Conservation (phyloP, 2,329 filamentous ascomycete genomes). For the Metarhizium brunneum region DNA sequence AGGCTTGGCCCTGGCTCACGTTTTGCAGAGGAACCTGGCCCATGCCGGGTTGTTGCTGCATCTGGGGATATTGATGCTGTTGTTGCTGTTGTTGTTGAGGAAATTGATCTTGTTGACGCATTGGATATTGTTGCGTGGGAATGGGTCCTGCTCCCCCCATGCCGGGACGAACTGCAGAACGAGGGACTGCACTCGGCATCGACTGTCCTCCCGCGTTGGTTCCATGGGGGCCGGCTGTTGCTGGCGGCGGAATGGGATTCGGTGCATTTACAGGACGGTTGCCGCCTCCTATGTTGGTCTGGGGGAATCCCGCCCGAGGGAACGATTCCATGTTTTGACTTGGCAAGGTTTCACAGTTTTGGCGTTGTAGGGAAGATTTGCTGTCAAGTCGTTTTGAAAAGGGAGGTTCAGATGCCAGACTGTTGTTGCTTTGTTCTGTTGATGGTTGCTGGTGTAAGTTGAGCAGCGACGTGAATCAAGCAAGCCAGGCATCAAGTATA, state of each 20-base stretch:
- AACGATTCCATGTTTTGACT: not conserved
- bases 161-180: not conserved
- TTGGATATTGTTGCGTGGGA: not conserved
- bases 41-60: not conserved
- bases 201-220: not conserved
- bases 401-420: not conserved
- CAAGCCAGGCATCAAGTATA: conserved; percentile 1
- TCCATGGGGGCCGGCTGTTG: not conserved
- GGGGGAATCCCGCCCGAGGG: not conserved
- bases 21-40: not conserved
- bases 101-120: not conserved
- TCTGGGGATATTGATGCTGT: not conserved
- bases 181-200: not conserved
- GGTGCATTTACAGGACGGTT: not conserved
- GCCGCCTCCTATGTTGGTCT: not conserved
- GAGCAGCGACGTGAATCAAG: not conserved
- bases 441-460: not conserved
- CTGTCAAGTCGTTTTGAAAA: too few relatives aligned
- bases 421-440: not conserved
- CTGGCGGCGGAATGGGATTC: conserved; percentile 1
- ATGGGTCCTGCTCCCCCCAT: not conserved
- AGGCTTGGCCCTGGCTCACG: not conserved
- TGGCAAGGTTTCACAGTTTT: too few relatives aligned
- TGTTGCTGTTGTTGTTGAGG: not conserved
- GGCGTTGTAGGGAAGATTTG: too few relatives aligned